phyloP scores from a whole-genome alignment of 2,329 filamentous ascomycete species.

The Didymella arachidicola region DNA sequence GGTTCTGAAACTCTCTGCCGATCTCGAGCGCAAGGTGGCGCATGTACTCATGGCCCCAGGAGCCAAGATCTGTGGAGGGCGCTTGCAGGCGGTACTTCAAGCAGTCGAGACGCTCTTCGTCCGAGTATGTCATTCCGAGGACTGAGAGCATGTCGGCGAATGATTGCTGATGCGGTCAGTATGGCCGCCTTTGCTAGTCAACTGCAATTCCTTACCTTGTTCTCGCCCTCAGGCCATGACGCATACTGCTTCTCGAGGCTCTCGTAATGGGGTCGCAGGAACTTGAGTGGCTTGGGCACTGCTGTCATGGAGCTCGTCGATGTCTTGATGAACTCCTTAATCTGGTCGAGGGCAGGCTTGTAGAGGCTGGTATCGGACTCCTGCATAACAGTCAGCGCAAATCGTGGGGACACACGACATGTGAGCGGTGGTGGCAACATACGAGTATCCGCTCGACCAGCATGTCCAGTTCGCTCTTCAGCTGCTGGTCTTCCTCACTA shows the following conservation, averaged over 20 bases:
- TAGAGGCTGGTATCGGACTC: slow-evolving; percentile 88
- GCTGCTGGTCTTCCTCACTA: slow-evolving; percentile 96
- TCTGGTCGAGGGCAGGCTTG: slow-evolving; percentile 89
- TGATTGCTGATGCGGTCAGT: slow-evolving; percentile 61
- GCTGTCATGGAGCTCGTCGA: slow-evolving; percentile 99
- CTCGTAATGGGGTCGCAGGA: slow-evolving; percentile 95
- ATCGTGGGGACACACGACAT: slow-evolving; percentile 10
- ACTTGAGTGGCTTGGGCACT: slow-evolving; percentile 97
- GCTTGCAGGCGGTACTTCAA: slow-evolving; percentile 93
- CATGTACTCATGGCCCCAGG: slow-evolving; percentile 99
- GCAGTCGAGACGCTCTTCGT: slow-evolving; percentile 94
- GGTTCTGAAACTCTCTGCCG: slow-evolving; percentile 89
- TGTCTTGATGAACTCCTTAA: slow-evolving; percentile 99
- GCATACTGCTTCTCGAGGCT: slow-evolving; percentile 87
- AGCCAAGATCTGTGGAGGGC: slow-evolving; percentile 89
- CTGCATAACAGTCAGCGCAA: slow-evolving; percentile 57
- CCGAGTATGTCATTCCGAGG: slow-evolving; percentile 97
- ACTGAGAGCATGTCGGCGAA: slow-evolving; percentile 96
- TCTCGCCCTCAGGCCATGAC: slow-evolving; percentile 80
- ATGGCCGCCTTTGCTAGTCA: background rate
- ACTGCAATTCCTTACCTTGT: slow-evolving; percentile 68
- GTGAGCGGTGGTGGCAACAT: slow-evolving; percentile 32
- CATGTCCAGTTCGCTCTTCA: slow-evolving; percentile 98
- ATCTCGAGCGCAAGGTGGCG: slow-evolving; percentile 95
- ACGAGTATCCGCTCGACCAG: slow-evolving; percentile 94